Evolutionary conservation across 768 basidiomycete genomes (phyloP).

Genomic region (Lyophyllum decastes): DNA sequence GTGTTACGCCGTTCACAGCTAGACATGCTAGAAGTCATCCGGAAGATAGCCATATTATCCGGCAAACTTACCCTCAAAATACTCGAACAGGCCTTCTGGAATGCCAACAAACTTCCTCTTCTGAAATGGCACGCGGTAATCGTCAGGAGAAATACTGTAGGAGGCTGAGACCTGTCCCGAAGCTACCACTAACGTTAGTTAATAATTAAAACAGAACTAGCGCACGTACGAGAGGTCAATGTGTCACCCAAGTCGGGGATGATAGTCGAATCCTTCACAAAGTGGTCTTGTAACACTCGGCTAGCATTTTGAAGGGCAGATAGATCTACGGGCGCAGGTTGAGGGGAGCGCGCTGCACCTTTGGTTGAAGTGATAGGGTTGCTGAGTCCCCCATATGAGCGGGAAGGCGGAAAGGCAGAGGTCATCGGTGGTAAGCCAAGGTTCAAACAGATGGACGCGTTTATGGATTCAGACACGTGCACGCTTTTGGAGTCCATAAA

Average conservation of each 20-base stretch:
- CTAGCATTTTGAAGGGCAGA: slow-evolving; percentile 65
- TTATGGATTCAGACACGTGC: slow-evolving; percentile 7
- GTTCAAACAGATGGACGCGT: slow-evolving; percentile 10
- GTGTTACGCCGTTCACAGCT: slow-evolving; percentile 72
- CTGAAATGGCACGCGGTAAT: slow-evolving; percentile 78
- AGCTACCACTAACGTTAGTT: slow-evolving; percentile 37
- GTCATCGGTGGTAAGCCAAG: slow-evolving; percentile 14
- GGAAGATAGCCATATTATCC: neutral
- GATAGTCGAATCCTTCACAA: slow-evolving; percentile 70
- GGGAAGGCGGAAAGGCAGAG: slow-evolving; percentile 20
- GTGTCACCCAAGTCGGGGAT: slow-evolving; percentile 78
- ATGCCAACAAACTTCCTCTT: slow-evolving; percentile 76
- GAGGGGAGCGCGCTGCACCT: slow-evolving; percentile 16
- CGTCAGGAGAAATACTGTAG: slow-evolving; percentile 78
- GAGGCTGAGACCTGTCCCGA: slow-evolving; percentile 71
- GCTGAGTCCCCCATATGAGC: slow-evolving; percentile 12
- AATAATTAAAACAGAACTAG: slow-evolving; percentile 9
- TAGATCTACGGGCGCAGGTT: slow-evolving; percentile 54
- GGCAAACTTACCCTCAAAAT: slow-evolving; percentile 65
- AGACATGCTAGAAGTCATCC: slow-evolving; percentile 8
- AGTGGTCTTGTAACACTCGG: slow-evolving; percentile 64
- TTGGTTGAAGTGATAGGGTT: neutral
- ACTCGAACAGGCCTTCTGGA: slow-evolving; percentile 76
- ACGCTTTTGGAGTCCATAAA: neutral
- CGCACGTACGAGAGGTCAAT: slow-evolving; percentile 55